Evolutionary conservation across 2,329 filamentous ascomycete genomes (phyloP), one percentile per base, ranked within the genome.

Genomic region (Ascosphaera pollenicola): DNA sequence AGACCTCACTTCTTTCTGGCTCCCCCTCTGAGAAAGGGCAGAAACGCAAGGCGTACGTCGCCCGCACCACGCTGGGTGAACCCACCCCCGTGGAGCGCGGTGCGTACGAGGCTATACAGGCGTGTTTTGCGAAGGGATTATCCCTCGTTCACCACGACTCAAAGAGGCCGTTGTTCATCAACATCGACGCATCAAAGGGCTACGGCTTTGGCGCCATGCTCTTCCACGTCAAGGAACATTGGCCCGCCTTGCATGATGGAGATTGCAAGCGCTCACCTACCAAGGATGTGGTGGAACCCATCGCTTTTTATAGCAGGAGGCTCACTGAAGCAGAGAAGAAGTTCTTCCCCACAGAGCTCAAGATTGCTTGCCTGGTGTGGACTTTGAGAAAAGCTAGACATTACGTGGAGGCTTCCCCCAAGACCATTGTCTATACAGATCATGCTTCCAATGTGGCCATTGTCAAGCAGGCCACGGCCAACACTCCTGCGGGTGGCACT

Each of bases 201-300:
- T 18, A 18, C 11, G 38, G 38, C 38, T 32, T 35, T 36, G 38
- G 38, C 3, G 38, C 38, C n/a, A 35, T 40, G 38, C 11, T 40
- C 6, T 40, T 28, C 17, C 38, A 40, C 18, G n/a, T 36, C 3
- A 36, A 18, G 18, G 17, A 40, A 3, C 13, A 37, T 3, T 40
- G 32, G 32, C n/a, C 32, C 4, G 32, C 5, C 5, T 13, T 16
- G 16, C 6, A 17, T 8, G 19, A 17, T 10, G 3, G n/a, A 26
- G 24, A 28, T 17, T 36, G 8, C 15, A 16, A 11, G 17, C 18
- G 17, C 10, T 26, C 38, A 24, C 38, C 38, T 17, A 18, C 38
- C 15, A 35, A 17, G 15, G 18, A 18, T 15, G 19, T 17, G 8
- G 32, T 40, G 16, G 13, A 17, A 35, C 38, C 38, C 18, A 17